Percentiles rank a stretch among this genome's conserved stretches.
phyloP scores from a whole-genome alignment of 805 yeast species.

The Priceomyces carsonii region DNA sequence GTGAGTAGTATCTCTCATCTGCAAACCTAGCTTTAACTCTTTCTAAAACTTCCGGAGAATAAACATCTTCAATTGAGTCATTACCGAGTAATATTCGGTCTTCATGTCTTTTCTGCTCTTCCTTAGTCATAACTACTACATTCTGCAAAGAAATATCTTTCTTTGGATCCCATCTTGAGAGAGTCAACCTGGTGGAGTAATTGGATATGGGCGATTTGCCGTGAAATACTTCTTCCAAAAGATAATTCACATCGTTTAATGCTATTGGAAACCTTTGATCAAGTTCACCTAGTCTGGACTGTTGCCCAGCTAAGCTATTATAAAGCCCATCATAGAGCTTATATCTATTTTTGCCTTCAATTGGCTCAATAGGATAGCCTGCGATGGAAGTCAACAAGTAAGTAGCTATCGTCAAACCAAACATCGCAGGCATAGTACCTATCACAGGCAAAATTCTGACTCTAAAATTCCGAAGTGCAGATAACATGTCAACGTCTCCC shows the following conservation, averaged over 20 bases:
- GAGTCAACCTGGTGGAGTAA: conserved; percentile 72
- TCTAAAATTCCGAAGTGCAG: conserved; percentile 86
- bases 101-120: conserved; percentile 84
- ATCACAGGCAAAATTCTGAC: conserved; percentile 93
- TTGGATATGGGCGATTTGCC: conserved; percentile 90
- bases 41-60: conserved; percentile 56
- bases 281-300: conserved; percentile 68
- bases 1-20: conserved; percentile 74
- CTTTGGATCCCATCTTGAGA: conserved; percentile 82
- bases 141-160: conserved; percentile 70
- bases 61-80: conserved; percentile 62
- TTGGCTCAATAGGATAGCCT: conserved; percentile 88
- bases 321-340: conserved; percentile 82
- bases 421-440: conserved; percentile 96
- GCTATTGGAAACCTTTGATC: conserved; percentile 79
- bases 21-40: conserved; percentile 62
- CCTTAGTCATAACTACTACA: conserved; percentile 83
- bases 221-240: conserved; percentile 88
- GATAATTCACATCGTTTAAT: conserved; percentile 71
- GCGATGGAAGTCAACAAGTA: conserved; percentile 75
- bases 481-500: conserved; percentile 83
- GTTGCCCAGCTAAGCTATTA: conserved; percentile 85
- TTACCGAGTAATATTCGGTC: conserved; percentile 68
- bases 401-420: conserved; percentile 88
- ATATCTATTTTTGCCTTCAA: conserved; percentile 85